Evolutionary conservation across 2,329 filamentous ascomycete genomes (phyloP), one percentile per base, ranked within the genome.

Genomic region (Didymella glomerata): DNA sequence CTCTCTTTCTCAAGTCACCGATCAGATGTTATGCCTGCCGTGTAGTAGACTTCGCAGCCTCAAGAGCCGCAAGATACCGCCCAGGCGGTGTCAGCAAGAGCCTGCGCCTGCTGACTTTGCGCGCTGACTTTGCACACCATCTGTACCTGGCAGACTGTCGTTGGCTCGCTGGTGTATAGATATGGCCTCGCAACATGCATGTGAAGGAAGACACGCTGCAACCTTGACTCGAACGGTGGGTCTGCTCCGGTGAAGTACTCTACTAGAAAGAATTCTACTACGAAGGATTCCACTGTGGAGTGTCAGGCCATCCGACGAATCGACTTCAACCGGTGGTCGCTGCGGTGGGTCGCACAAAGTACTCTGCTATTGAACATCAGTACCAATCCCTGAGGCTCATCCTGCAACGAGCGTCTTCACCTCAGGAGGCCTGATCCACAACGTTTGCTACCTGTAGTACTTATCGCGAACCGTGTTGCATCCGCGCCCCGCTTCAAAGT

Each of bases 331-430:
- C 24, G 27, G 41, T 25, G 38, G 30, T 16, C 30, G 18, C n/a
- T 22, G 13, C 22, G 22, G 38, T 42, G 44, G 20, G 55, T 48
- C 44, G 45, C 45, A 54, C 49, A 28, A 58, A 34, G 20, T 24
- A 51, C 18, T 30, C 28, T 49, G 40, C 30, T 36, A 36, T 36
- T 7, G 32, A 46, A 32, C 16, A 13, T 32, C 30, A 32, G 30
- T 32, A 32, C 30, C 11, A 3, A 32, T 25, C 49, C 49, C 55
- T 58, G 40, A 49, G 40, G 49, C 48, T 44, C 44, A 36, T 58
- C 48, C 42, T 57, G 54, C 38, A 42, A 20, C n/a, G 22, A 36
- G 22, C 32, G 36, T 44, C 44, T 49, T 54, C 27, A 53, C 14
- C 22, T 18, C 48, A 25, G 38, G 25, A 32, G 38, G 25, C 38